Percentiles rank a stretch among this genome's conserved stretches.
Evolutionary conservation across 768 basidiomycete species (phyloP).

Genomic region (Lactifluus echinatus): DNA sequence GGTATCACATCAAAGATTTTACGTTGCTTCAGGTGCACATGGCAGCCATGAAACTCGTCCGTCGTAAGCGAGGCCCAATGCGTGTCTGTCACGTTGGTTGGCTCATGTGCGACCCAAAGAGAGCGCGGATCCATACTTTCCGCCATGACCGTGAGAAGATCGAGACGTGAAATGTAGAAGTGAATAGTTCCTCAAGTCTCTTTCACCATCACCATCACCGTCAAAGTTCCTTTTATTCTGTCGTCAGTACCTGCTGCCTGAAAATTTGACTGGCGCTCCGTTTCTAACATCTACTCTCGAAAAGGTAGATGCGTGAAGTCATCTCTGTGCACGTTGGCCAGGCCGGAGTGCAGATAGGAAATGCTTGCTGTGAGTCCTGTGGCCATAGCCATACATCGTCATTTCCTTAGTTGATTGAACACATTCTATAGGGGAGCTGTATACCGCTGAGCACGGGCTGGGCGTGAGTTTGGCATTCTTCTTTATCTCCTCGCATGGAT

Average conservation of each 20-base stretch:
- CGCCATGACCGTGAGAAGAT: conserved; percentile 17
- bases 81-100: neutral
- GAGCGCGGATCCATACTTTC: conserved; percentile 1
- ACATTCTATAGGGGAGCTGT: conserved; percentile 76
- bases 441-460: conserved; percentile 97
- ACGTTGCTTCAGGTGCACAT: neutral
- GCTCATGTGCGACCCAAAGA: neutral
- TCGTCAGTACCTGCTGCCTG: conserved; percentile 1
- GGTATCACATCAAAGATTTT: neutral
- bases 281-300: conserved; percentile 8
- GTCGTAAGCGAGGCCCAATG: neutral
- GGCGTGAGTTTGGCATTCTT: conserved; percentile 52
- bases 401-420: neutral
- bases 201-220: neutral
- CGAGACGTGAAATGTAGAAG: neutral
- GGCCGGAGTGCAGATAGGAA: conserved; percentile 96
- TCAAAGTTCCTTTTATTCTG: neutral
- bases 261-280: neutral
- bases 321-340: conserved; percentile 98
- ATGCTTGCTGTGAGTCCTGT: conserved; percentile 86
- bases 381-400: conserved; percentile 14
- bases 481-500: neutral
- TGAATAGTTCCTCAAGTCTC: neutral
- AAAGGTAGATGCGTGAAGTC: conserved; percentile 77
- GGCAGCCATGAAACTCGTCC: neutral